These are phyloP conservation scores for Pyrenula aspistea DNA, from an alignment of 495 filamentous ascomycete genomes.

Conservation along the genomic window DNA sequence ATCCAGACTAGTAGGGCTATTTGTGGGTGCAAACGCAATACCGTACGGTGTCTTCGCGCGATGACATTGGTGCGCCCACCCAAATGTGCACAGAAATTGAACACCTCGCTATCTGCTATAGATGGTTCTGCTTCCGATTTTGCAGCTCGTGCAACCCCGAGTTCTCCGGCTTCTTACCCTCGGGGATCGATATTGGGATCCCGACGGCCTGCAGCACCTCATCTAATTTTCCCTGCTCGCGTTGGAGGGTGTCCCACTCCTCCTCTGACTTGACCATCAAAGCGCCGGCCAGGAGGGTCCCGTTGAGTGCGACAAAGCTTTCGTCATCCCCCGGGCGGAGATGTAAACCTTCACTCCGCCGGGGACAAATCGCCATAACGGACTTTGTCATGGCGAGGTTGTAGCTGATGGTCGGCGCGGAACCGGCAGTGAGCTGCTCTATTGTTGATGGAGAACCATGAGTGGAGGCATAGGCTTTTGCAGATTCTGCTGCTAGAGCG, in stretches of 20 bases:
- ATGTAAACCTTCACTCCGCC: conserved; percentile 29
- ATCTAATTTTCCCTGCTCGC: conserved; percentile 35
- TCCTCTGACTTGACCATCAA: conserved; percentile 63
- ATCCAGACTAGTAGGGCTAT: not conserved
- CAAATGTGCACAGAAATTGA: not conserved
- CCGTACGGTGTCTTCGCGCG: too few species aligned
- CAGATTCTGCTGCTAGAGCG: conserved; percentile 29
- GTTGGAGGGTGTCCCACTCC: conserved; percentile 55
- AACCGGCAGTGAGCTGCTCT: conserved; percentile 18
- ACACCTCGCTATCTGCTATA: not conserved
- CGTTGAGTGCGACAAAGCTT: conserved; percentile 57
- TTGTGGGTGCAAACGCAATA: not conserved
- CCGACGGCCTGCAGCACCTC: conserved; percentile 50
- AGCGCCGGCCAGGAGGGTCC: conserved; percentile 69
- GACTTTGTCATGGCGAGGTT: conserved; percentile 65
- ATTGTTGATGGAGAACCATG: not conserved
- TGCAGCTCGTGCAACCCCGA: not conserved
- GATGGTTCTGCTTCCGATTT: not conserved
- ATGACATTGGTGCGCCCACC: too few species aligned
- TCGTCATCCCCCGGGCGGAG: conserved; percentile 28
- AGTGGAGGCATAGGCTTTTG: conserved; percentile 8
- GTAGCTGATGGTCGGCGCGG: conserved; percentile 52
- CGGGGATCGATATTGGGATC: conserved; percentile 21
- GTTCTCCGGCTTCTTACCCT: not conserved
- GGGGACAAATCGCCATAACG: conserved; percentile 58